A percentile compares a stretch with the other conserved stretches of the same genome.
Evolutionary conservation across 129 eudicot genomes (phyloP).

Genomic region (Pulicaria dysenterica): DNA sequence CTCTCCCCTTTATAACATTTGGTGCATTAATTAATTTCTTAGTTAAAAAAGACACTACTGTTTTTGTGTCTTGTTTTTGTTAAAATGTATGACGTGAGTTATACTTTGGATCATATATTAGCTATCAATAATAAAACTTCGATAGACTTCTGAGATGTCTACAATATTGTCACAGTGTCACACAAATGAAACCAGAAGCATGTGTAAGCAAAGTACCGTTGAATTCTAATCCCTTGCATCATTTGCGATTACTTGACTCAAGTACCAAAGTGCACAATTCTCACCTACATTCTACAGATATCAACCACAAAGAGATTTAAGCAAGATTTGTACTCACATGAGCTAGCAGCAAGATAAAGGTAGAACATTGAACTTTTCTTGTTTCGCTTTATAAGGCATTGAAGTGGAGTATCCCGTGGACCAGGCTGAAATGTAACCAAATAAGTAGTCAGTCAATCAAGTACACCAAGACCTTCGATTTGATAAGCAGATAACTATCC

Average conservation of each 20-base stretch:
- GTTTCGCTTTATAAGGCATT: constrained; percentile 84
- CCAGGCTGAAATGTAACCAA: constrained; percentile 66
- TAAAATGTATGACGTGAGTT: constrained; percentile 4
- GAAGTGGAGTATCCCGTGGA: constrained; percentile 77
- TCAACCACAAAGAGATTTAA: not conserved
- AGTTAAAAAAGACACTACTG: not conserved
- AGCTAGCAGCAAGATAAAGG: constrained; percentile 78
- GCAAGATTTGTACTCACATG: constrained; percentile 55
- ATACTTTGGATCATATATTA: not conserved
- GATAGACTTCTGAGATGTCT: not conserved
- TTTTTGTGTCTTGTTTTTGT: not conserved
- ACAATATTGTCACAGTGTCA: constrained; percentile 1
- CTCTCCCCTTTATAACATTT: constrained; percentile 1
- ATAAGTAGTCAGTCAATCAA: constrained; percentile 14
- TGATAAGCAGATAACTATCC: not conserved
- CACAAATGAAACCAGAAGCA: constrained; percentile 9
- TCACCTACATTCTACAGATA: constrained; percentile 16
- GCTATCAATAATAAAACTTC: not conserved
- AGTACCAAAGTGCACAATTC: not conserved
- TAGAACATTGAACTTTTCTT: constrained; percentile 75
- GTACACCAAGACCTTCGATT: constrained; percentile 14
- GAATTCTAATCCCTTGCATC: constrained; percentile 5
- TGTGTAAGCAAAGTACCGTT: not conserved
- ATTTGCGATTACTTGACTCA: constrained; percentile 17
- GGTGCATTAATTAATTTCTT: constrained; percentile 10